Evolutionary conservation across 805 yeast species (phyloP).

Genomic region (Jamesozyma lodderae): DNA sequence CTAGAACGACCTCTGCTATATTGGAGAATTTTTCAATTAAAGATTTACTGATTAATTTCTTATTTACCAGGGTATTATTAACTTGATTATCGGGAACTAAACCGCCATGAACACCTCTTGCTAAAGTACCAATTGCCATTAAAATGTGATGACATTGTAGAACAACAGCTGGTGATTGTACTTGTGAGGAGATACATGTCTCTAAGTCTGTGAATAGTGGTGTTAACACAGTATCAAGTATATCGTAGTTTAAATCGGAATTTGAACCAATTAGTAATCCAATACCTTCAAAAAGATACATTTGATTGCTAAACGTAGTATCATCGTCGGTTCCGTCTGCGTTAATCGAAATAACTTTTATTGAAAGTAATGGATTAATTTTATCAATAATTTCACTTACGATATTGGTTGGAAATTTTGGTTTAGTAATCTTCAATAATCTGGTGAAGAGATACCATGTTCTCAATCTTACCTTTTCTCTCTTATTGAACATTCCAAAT

Average conservation of each 20-base stretch:
- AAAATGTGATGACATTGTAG: constrained; percentile 79
- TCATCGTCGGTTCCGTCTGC: constrained; percentile 40
- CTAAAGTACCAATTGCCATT: constrained; percentile 83
- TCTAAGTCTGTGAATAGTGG: constrained; percentile 72
- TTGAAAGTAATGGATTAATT: constrained; percentile 48
- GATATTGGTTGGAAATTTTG: constrained; percentile 42
- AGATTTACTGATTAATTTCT: constrained; percentile 23
- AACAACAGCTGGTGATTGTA: constrained; percentile 37
- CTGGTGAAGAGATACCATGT: constrained; percentile 87
- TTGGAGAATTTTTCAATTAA: constrained; percentile 45
- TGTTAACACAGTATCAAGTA: constrained; percentile 58
- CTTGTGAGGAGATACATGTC: constrained; percentile 43
- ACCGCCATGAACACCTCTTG: constrained; percentile 66
- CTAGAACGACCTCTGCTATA: constrained; percentile 74
- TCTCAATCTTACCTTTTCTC: constrained; percentile 68
- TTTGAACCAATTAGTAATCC: constrained; percentile 62
- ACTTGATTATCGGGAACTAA: constrained; percentile 33
- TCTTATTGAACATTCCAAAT: constrained; percentile 69
- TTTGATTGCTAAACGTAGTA: constrained; percentile 64
- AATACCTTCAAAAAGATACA: constrained; percentile 75
- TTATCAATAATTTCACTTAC: constrained; percentile 55
- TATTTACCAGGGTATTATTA: constrained; percentile 30
- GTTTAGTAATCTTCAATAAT: constrained; percentile 69
- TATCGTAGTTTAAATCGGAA: constrained; percentile 32
- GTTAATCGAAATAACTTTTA: constrained; percentile 33